A percentile compares a stretch with the other conserved stretches of the same genome.
Evolutionary conservation across 768 basidiomycete species (phyloP).

Genomic region (Kwoniella dendrophila): DNA sequence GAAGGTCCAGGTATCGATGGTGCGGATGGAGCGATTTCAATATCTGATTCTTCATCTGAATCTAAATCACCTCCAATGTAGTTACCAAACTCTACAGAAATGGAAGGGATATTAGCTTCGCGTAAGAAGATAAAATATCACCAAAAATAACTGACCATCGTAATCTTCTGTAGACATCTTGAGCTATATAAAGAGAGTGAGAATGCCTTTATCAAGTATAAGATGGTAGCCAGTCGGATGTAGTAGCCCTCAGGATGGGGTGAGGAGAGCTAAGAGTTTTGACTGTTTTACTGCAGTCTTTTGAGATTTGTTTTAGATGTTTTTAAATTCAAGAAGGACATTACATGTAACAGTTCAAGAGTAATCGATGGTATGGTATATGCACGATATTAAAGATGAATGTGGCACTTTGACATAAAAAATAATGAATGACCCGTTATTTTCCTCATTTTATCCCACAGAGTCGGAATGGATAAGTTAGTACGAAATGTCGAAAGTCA

Average conservation of each 20-base stretch:
- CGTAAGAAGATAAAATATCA: background rate
- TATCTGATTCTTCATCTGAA: conserved; percentile 70
- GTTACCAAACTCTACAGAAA: conserved; percentile 78
- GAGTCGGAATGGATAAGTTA: too few relatives aligned
- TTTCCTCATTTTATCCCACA: conserved; percentile 32
- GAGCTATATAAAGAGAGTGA: too few relatives aligned
- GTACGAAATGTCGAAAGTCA: too few relatives aligned
- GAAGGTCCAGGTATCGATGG: conserved; percentile 48
- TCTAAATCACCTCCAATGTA: conserved; percentile 94
- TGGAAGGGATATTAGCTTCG: conserved; percentile 3
- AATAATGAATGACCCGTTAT: conserved; percentile 3
- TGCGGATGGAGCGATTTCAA: conserved; percentile 57
- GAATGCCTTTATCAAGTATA: too few relatives aligned
- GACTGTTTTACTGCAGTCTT: too few relatives aligned
- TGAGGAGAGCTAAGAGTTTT: too few relatives aligned
- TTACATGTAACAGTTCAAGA: too few relatives aligned
- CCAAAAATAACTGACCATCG: conserved; percentile 44
- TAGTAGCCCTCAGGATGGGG: too few relatives aligned
- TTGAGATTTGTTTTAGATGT: too few relatives aligned
- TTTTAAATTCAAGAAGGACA: too few relatives aligned
- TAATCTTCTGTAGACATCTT: conserved; percentile 57
- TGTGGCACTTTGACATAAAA: conserved; percentile 8
- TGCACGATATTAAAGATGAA: conserved; percentile 17
- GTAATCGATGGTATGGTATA: background rate
- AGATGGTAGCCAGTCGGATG: too few relatives aligned